A percentile compares a stretch with the other conserved stretches of the same genome.
phyloP scores from a whole-genome alignment of 148 eudicot species.

The Diospyros kaki region DNA sequence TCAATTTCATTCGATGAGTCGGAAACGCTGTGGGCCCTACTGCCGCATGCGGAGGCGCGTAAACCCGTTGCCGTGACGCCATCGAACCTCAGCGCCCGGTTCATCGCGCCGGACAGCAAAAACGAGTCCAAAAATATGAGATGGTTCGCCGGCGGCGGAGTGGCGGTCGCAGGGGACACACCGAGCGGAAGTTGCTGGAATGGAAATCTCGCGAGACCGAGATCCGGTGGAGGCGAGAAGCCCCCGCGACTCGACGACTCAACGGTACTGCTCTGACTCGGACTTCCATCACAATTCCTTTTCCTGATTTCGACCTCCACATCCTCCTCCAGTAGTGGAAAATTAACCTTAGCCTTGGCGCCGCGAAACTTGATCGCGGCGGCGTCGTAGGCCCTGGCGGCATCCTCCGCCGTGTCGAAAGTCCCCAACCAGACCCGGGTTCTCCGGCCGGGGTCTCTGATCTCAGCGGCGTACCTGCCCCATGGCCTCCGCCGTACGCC shows the following conservation, averaged over 20 bases:
- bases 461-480: slow-evolving; percentile 77
- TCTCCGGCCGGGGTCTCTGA: slow-evolving; percentile 58
- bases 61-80: background rate
- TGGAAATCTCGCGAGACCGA: slow-evolving; percentile 24
- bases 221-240: slow-evolving; percentile 29
- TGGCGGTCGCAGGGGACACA: background rate
- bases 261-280: slow-evolving; percentile 51
- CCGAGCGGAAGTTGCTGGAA: slow-evolving; percentile 4
- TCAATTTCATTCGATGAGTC: slow-evolving; percentile 54
- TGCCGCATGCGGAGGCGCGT: slow-evolving; percentile 15
- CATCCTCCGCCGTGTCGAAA: slow-evolving; percentile 63
- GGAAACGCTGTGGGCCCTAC: slow-evolving; percentile 40
- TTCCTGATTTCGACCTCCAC: background rate
- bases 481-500: slow-evolving; percentile 68
- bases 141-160: slow-evolving; percentile 22
- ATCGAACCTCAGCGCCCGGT: slow-evolving; percentile 1
- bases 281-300: slow-evolving; percentile 21
- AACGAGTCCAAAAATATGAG: slow-evolving; percentile 21
- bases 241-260: slow-evolving; percentile 38
- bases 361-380: slow-evolving; percentile 77
- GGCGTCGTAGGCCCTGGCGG: slow-evolving; percentile 59
- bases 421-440: slow-evolving; percentile 75
- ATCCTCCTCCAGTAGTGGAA: slow-evolving; percentile 27
- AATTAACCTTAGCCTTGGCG: slow-evolving; percentile 59
- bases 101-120: slow-evolving; percentile 3